Evolutionary conservation across 106 monocot genomes (phyloP), one percentile per base, ranked within the genome.

Genomic region (Chionographis japonica): DNA sequence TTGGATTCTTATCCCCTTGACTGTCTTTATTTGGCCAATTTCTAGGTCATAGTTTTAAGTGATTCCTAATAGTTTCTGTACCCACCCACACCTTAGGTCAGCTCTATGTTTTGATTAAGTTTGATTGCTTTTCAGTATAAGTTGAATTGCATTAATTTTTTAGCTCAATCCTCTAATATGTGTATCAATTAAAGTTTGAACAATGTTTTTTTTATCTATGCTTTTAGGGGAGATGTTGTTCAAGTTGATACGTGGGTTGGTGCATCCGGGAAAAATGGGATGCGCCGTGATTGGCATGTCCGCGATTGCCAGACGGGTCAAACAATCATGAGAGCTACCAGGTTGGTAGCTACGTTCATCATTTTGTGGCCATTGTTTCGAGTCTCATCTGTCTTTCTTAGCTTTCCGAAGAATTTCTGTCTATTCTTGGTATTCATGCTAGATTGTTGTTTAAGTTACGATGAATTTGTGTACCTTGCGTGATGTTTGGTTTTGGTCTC

Each of bases 201-300:
- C 35, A 19, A 54, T 46, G 54, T 4, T 60, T 19, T 60, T 19
- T 63, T 56, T 37, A 19, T 61, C 20, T 38, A 4, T 35, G 39
- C 50, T 61, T 78, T 9, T 70, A 94, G 93, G 93, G 93, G 86
- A 39, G 90, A 90, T 70, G 68, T 80, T 67, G 69, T 94, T 60
- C 79, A 94, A 77, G 86, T 94, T 35, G 89, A 94, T 59, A 87
- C 93, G 8, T 94, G 93, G 92, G 87, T 84, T 51, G 72, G 64
- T 65, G 61, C 81, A 60, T 72, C 84, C 63, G 89, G 89, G 18
- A 90, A 85, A 64, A 93, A 93, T 78, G 92, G 88, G 16, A 93
- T 93, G 92, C 85, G 89, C 2, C 73, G 92, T 41, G 88, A 88
- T 70, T 93, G 92, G 92, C 83, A 81, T 75, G 79, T 92, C 57